Conservation (phyloP, 331 rosid species). For the Erythrophleum ivorense region DNA sequence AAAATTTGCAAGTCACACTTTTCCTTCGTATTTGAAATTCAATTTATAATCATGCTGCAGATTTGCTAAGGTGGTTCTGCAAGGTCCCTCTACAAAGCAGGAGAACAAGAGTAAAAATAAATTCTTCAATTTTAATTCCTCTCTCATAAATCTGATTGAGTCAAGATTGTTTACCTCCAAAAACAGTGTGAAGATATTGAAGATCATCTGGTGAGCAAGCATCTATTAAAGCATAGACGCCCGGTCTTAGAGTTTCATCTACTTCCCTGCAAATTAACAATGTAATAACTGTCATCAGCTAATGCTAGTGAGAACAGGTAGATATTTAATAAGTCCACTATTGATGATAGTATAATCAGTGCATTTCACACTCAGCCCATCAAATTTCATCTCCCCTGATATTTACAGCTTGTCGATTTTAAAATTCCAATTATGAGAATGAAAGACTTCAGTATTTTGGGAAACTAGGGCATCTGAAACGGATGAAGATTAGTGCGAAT, state of each 20-base stretch:
- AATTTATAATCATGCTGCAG: slow-evolving; percentile 75
- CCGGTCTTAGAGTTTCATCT: slow-evolving; percentile 85
- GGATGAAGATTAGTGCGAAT: slow-evolving; percentile 15
- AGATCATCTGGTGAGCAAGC: slow-evolving; percentile 82
- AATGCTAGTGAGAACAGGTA: slow-evolving; percentile 29
- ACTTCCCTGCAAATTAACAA: slow-evolving; percentile 71
- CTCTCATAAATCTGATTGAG: slow-evolving; percentile 22
- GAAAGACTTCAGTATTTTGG: not conserved
- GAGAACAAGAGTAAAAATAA: slow-evolving; percentile 19
- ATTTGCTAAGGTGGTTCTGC: slow-evolving; percentile 77
- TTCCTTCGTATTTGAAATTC: slow-evolving; percentile 80
- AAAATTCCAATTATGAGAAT: slow-evolving; percentile 23
- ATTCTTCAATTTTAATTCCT: slow-evolving; percentile 21
- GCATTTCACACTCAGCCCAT: slow-evolving; percentile 30
- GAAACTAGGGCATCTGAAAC: slow-evolving; percentile 7
- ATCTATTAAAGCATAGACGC: slow-evolving; percentile 79
- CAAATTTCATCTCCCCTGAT: slow-evolving; percentile 21
- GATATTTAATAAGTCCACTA: not conserved
- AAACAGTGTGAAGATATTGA: slow-evolving; percentile 89
- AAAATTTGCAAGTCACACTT: slow-evolving; percentile 59
- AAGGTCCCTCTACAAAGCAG: slow-evolving; percentile 90
- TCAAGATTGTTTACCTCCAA: slow-evolving; percentile 71
- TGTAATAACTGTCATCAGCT: slow-evolving; percentile 33
- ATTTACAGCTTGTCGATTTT: slow-evolving; percentile 20
- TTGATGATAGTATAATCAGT: not conserved